Percentiles rank a stretch among this genome's conserved stretches.
Evolutionary conservation across 176 grass and related monocot species (phyloP).

Genomic region (Calamus simplicifolius): DNA sequence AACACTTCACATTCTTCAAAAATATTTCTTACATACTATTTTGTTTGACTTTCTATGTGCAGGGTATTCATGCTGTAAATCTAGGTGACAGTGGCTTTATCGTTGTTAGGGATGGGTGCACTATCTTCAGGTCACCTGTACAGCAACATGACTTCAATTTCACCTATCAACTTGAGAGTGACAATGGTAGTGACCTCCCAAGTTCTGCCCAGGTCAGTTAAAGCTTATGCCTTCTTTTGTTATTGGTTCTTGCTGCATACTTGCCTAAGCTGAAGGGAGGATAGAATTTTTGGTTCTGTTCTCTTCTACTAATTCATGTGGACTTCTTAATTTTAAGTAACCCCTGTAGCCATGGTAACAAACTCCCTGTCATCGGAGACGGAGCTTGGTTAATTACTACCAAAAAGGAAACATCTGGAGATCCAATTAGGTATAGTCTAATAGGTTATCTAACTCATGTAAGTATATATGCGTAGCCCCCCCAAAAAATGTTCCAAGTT

Average conservation of each 20-base stretch:
- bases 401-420: too few species aligned
- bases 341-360: too few species aligned
- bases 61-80: constrained; percentile 83
- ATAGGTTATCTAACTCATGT: too few species aligned
- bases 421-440: too few species aligned
- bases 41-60: constrained; percentile 6
- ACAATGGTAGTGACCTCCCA: constrained; percentile 87
- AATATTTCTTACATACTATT: neutral
- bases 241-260: neutral
- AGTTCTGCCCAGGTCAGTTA: constrained; percentile 83
- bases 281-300: too few species aligned
- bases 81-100: constrained; percentile 93
- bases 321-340: too few species aligned
- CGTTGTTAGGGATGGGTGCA: constrained; percentile 81
- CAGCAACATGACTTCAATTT: constrained; percentile 99
- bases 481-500: too few species aligned
- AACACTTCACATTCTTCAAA: neutral
- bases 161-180: constrained; percentile 95
- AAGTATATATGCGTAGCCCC: too few species aligned
- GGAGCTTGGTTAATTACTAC: too few species aligned
- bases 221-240: neutral
- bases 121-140: constrained; percentile 72
- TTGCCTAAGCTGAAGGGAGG: too few species aligned
- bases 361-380: too few species aligned
- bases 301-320: too few species aligned